Evolutionary conservation across 192 early-diverging fungal species (phyloP).

Genomic region (Podila clonocystis): DNA sequence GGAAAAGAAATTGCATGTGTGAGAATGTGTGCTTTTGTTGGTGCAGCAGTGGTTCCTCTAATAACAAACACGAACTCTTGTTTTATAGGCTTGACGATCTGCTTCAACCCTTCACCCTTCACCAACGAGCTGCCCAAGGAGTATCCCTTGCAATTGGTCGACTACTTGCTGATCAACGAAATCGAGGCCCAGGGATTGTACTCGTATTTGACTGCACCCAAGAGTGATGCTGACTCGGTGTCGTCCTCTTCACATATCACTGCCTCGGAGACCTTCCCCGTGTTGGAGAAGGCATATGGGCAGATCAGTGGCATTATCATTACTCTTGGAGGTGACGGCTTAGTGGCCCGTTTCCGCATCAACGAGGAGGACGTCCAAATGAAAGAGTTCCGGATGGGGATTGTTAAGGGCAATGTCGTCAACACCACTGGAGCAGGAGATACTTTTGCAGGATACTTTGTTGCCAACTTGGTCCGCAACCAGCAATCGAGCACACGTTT

Average conservation of each 20-base stretch:
- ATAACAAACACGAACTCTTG: background rate
- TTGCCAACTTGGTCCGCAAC: slow-evolving; percentile 62
- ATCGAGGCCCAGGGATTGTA: slow-evolving; percentile 71
- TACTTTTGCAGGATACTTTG: slow-evolving; percentile 75
- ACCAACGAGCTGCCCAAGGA: slow-evolving; percentile 45
- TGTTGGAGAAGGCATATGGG: slow-evolving; percentile 56
- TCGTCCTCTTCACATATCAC: slow-evolving; percentile 45
- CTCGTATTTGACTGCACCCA: slow-evolving; percentile 21
- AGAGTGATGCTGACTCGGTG: slow-evolving; percentile 2
- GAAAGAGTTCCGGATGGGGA: slow-evolving; percentile 53
- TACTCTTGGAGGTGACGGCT: slow-evolving; percentile 76
- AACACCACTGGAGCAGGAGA: slow-evolving; percentile 75
- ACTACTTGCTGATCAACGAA: slow-evolving; percentile 86
- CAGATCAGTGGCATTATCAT: slow-evolving; percentile 68
- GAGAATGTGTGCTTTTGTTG: background rate
- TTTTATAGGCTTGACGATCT: slow-evolving; percentile 67
- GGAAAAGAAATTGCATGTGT: background rate
- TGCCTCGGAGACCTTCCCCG: slow-evolving; percentile 25
- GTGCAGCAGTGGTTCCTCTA: background rate
- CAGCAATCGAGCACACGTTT: slow-evolving; percentile 32
- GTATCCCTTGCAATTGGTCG: slow-evolving; percentile 68
- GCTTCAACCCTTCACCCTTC: slow-evolving; percentile 92
- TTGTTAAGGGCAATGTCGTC: slow-evolving; percentile 58
- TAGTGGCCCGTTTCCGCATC: slow-evolving; percentile 56
- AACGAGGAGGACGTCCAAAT: slow-evolving; percentile 39